These are phyloP conservation scores for Phytophthora pini DNA, from an alignment of 352 stramenopile species.

Conservation along the genomic window DNA sequence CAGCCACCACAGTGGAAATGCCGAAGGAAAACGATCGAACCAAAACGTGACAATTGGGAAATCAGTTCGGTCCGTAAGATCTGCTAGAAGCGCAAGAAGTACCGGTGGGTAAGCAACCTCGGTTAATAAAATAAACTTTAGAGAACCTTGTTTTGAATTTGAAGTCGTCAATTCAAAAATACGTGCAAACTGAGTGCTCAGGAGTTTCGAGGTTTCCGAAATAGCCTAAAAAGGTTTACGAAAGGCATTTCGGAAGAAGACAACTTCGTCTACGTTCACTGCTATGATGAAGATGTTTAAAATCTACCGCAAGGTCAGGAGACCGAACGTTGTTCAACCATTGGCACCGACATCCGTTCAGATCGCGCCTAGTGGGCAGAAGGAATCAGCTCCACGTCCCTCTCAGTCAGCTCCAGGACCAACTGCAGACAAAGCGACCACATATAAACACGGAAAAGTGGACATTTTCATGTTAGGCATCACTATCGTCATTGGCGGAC, in stretches of 20 bases:
- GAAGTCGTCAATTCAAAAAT: too few relatives aligned
- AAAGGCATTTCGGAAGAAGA: too few relatives aligned
- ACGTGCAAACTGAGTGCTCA: too few relatives aligned
- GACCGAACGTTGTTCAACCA: not conserved
- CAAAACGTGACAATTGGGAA: slow-evolving; percentile 9
- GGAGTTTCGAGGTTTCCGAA: too few relatives aligned
- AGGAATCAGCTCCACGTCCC: too few relatives aligned
- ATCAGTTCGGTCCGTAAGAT: slow-evolving; percentile 8
- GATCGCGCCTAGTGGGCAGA: not conserved
- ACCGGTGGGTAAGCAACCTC: not conserved
- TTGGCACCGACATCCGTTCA: slow-evolving; percentile 9
- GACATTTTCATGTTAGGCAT: slow-evolving; percentile 45
- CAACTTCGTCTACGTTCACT: too few relatives aligned
- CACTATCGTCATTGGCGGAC: slow-evolving; percentile 48
- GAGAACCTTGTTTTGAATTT: too few relatives aligned
- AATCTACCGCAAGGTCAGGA: not conserved
- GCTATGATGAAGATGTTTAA: slow-evolving; percentile 2
- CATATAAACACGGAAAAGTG: slow-evolving; percentile 23
- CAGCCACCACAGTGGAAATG: slow-evolving; percentile 14
- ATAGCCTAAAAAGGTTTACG: too few relatives aligned
- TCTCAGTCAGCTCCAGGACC: not conserved
- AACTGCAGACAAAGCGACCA: not conserved
- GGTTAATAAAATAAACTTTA: too few relatives aligned
- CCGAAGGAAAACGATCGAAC: not conserved
- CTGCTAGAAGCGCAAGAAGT: slow-evolving; percentile 15